Percentiles rank a stretch among this genome's conserved stretches.
These are phyloP conservation scores for Arachis stenosperma DNA, from an alignment of 306 rosid genomes.

Conservation along the genomic window DNA sequence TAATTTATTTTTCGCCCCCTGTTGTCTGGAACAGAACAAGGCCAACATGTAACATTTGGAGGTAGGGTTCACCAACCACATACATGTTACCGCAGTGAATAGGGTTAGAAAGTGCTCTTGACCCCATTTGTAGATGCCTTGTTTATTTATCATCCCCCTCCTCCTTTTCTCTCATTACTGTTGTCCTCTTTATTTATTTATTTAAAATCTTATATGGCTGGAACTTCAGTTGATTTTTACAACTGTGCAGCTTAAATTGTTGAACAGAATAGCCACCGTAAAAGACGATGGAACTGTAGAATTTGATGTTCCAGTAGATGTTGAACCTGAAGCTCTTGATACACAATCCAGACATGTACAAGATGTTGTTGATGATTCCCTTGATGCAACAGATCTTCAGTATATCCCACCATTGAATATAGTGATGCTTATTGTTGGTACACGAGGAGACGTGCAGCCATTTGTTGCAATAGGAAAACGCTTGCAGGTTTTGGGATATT, in stretches of 20 bases:
- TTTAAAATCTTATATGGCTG: constrained; percentile 31
- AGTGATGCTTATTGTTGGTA: constrained; percentile 93
- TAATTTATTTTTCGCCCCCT: neutral
- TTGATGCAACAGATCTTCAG: constrained; percentile 62
- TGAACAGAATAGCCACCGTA: constrained; percentile 88
- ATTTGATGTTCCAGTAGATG: constrained; percentile 84
- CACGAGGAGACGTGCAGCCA: constrained; percentile 99
- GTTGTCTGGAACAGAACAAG: neutral
- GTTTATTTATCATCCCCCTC: neutral
- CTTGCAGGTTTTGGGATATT: constrained; percentile 67
- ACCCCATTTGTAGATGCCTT: constrained; percentile 7
- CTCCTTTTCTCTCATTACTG: neutral
- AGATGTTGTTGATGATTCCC: constrained; percentile 58
- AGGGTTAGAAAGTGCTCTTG: constrained; percentile 15
- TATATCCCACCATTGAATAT: constrained; percentile 81
- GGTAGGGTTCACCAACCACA: neutral
- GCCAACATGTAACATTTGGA: neutral
- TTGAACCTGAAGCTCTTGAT: constrained; percentile 59
- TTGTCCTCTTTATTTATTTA: constrained; percentile 6
- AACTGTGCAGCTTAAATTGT: constrained; percentile 75
- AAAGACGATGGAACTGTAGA: constrained; percentile 95
- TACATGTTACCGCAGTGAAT: constrained; percentile 2
- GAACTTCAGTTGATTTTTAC: constrained; percentile 39
- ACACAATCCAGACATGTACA: constrained; percentile 42
- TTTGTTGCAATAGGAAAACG: constrained; percentile 96